These are phyloP conservation scores for Neurospora terricola DNA, from an alignment of 495 filamentous ascomycete species.

Conservation along the genomic window DNA sequence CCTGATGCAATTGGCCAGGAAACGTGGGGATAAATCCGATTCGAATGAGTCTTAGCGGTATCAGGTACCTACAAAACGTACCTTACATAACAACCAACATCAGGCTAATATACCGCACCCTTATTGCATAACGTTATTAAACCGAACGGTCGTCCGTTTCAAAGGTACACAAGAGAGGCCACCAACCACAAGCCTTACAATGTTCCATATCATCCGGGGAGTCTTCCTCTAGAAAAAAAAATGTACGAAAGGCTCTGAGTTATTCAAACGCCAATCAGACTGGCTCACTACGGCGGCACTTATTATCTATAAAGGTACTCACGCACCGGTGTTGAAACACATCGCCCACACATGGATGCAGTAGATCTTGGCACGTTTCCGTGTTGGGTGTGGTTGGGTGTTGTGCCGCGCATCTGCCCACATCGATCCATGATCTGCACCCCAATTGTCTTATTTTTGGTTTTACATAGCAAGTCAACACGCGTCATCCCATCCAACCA, in stretches of 20 bases:
- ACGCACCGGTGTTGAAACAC: background rate
- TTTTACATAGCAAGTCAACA: background rate
- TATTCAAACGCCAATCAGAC: background rate
- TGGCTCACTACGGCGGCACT: background rate
- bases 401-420: background rate
- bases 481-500: background rate
- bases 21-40: too few relatives aligned
- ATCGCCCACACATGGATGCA: background rate
- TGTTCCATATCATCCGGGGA: background rate
- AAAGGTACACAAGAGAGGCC: background rate
- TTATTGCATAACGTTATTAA: background rate
- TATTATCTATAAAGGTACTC: background rate
- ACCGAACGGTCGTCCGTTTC: background rate
- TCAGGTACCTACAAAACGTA: background rate
- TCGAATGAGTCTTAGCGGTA: too few relatives aligned
- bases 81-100: background rate
- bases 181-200: background rate
- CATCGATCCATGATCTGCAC: background rate
- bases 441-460: background rate
- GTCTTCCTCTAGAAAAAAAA: background rate
- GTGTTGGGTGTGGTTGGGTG: background rate
- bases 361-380: background rate
- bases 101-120: background rate
- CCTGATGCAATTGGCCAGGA: too few relatives aligned
- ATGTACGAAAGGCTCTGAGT: background rate